Evolutionary conservation across 228 moss, liverwort and hornwort species (phyloP), one percentile per base, ranked within the genome.

Genomic region (Sphagnum fallax): DNA sequence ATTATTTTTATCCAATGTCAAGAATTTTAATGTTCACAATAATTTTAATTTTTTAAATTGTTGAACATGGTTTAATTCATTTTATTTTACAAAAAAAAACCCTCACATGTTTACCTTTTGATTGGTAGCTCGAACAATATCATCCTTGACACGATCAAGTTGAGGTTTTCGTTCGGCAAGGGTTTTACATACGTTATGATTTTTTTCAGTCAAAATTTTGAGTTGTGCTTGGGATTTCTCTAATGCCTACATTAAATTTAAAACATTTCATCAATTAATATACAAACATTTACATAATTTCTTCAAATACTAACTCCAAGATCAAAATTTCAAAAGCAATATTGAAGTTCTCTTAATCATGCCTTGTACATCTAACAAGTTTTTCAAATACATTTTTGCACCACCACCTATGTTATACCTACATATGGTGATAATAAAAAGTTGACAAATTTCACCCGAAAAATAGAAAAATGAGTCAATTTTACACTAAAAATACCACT

Each of bases 161-260:
- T 78, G 76, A 58, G 83, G 80, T 50, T 67, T 74, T 62, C 83
- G 67, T 72, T 80, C 83, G 15, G 65, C 32, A 75, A 83, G 50
- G 6, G 78, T 74, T 73, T 74, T 73, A 6, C 70, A 71, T 16
- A 74, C 51, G 6, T 49, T 55, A 50, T 66, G 47, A 16, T 80
- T 70, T 47, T 80, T 67, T 16, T 78, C 76, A 12, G 80, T 58
- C 58, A 80, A 68, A 72, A 72, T 61, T 61, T 76, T 70, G 67
- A 83, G 63, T 55, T 80, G 72, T 48, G 76, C 70, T 50, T 83
- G 74, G 16, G 80, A 67, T 69, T 78, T 78, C 71, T 86, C 86
- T 67, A 86, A 60, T 10, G 78, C 80, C 86, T 86, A 70, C 4
- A 63, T 70, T 69, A 13, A 55, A 8, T 55, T 12, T 55, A 12